phyloP scores from a whole-genome alignment of 805 yeast species.

The Vanderwaltozyma verrucispora region DNA sequence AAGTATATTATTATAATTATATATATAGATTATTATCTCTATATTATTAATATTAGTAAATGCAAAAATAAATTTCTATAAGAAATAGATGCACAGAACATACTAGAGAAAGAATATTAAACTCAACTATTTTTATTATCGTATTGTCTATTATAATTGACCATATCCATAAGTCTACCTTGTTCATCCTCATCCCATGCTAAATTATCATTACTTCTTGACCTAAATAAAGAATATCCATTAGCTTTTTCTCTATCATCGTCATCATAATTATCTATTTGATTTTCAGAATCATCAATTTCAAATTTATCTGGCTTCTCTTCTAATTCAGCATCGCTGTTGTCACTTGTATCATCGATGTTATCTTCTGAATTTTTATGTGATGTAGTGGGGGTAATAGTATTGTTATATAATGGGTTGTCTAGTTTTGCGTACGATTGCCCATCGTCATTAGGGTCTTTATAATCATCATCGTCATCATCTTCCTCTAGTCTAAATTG shows the following conservation, averaged over 20 bases:
- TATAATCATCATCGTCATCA: slow-evolving; percentile 56
- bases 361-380: slow-evolving; percentile 11
- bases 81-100: too few species aligned
- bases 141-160: slow-evolving; percentile 11
- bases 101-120: too few species aligned
- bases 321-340: slow-evolving; percentile 9
- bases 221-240: slow-evolving; percentile 24
- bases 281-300: slow-evolving; percentile 9
- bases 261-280: slow-evolving; percentile 9
- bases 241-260: slow-evolving; percentile 26
- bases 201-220: slow-evolving; percentile 25
- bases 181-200: slow-evolving; percentile 25
- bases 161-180: slow-evolving; percentile 19
- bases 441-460: slow-evolving; percentile 77
- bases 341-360: slow-evolving; percentile 7
- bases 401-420: slow-evolving; percentile 44
- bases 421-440: slow-evolving; percentile 54
- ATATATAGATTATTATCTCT: too few species aligned
- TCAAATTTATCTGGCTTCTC: slow-evolving; percentile 9
- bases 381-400: slow-evolving; percentile 18
- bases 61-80: too few species aligned
- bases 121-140: background rate
- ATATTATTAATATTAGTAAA: too few species aligned
- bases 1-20: too few species aligned
- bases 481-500: slow-evolving; percentile 35